These are phyloP conservation scores for Pterulicium gracile DNA, from an alignment of 1,284 basidiomycete species.

Conservation along the genomic window DNA sequence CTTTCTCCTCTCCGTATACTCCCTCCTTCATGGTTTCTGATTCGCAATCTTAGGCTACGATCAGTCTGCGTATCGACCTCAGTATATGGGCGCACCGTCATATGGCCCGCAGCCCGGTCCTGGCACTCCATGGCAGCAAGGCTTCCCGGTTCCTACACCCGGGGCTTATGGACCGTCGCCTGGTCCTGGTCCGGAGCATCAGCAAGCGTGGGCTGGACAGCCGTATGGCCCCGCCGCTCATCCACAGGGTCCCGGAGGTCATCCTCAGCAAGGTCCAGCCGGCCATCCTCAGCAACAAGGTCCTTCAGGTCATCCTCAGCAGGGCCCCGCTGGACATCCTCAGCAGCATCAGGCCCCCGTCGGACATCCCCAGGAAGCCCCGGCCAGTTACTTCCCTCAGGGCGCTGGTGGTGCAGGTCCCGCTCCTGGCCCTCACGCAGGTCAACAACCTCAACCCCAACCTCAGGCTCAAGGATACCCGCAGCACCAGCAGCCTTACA, in stretches of 20 bases:
- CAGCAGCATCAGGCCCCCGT: constrained; percentile 14
- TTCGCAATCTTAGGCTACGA: constrained; percentile 27
- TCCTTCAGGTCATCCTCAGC: constrained; percentile 11
- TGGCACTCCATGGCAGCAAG: constrained; percentile 20
- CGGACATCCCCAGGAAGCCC: constrained; percentile 10
- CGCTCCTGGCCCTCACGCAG: not conserved
- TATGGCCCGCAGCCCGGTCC: constrained; percentile 25
- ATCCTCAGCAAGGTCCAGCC: constrained; percentile 12
- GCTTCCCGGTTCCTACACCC: constrained; percentile 11
- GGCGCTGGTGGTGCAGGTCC: not conserved
- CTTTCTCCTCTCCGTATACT: constrained; percentile 11
- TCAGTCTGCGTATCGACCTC: constrained; percentile 35
- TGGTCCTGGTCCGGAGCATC: constrained; percentile 1
- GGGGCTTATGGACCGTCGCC: constrained; percentile 12
- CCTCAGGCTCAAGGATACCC: constrained; percentile 14
- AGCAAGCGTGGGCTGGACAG: not conserved
- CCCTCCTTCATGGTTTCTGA: constrained; percentile 4
- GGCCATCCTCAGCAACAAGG: constrained; percentile 9
- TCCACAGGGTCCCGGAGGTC: constrained; percentile 9
- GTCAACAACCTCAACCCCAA: constrained; percentile 12
- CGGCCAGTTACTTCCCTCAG: no score
- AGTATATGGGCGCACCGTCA: no score
- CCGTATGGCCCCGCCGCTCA: constrained; percentile 6
- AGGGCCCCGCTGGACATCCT: constrained; percentile 10
- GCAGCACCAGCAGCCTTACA: constrained; percentile 13